phyloP scores from a whole-genome alignment of 176 grass and related monocot species.

The Avena atlantica region DNA sequence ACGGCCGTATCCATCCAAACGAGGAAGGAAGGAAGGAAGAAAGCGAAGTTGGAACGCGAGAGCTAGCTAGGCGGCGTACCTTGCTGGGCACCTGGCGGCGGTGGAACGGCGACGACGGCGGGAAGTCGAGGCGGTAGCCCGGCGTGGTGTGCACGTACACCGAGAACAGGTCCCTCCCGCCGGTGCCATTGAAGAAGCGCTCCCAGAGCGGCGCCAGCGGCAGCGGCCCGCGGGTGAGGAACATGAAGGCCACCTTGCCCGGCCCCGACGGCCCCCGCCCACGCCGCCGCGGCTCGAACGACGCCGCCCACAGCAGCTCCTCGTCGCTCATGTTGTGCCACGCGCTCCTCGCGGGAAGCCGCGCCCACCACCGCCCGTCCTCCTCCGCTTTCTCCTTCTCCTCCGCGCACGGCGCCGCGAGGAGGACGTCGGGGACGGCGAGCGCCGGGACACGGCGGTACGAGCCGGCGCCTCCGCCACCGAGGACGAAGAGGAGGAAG shows the following conservation, averaged over 20 bases:
- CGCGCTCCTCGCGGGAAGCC: conserved; percentile 34
- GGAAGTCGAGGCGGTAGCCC: neutral
- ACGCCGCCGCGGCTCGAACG: conserved; percentile 52
- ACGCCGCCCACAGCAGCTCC: conserved; percentile 89
- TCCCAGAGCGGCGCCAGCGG: conserved; percentile 66
- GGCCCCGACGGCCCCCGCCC: conserved; percentile 17
- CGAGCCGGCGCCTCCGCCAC: neutral
- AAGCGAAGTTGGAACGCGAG: neutral
- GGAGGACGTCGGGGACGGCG: conserved; percentile 19
- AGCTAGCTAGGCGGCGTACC: conserved; percentile 38
- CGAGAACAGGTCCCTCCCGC: conserved; percentile 42
- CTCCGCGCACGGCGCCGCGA: neutral
- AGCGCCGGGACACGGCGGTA: neutral
- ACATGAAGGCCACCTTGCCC: conserved; percentile 72
- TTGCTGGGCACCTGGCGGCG: conserved; percentile 64
- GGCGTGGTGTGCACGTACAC: conserved; percentile 62
- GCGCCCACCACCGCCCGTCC: conserved; percentile 44
- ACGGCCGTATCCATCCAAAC: neutral
- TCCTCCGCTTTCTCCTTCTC: neutral
- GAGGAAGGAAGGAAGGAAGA: no score
- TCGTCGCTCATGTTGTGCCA: conserved; percentile 88
- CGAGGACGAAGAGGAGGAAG: conserved; percentile 32
- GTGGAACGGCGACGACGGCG: conserved; percentile 49
- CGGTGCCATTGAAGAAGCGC: conserved; percentile 58
- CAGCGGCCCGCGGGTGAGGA: conserved; percentile 51